Percentiles rank a stretch among this genome's conserved stretches.
Evolutionary conservation across 1,139 yeast species (phyloP).

Genomic region (Candida tetrigidarum): DNA sequence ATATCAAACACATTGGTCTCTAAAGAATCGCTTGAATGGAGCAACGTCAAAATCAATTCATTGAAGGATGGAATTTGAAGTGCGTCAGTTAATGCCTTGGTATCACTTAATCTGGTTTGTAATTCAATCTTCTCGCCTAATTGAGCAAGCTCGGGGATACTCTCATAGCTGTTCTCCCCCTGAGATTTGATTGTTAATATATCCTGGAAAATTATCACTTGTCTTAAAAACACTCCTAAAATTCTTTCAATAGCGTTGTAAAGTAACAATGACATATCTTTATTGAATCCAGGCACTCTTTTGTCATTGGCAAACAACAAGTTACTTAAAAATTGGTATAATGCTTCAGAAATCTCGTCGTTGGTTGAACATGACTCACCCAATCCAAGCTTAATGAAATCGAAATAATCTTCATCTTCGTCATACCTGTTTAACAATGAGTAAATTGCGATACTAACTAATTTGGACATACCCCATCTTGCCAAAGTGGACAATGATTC

Average conservation of each 20-base stretch:
- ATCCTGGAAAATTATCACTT: conserved; percentile 38
- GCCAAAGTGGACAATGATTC: conserved; percentile 43
- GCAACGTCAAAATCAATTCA: conserved; percentile 21
- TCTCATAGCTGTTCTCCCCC: conserved; percentile 30
- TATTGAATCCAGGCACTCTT: conserved; percentile 2
- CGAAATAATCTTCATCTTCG: conserved; percentile 6
- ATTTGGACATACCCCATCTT: conserved; percentile 33
- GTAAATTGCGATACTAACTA: conserved; percentile 26
- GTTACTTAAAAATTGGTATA: conserved; percentile 1
- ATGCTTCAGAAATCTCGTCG: neutral
- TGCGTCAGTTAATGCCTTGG: conserved; percentile 23
- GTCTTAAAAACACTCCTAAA: conserved; percentile 41
- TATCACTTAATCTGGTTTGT: conserved; percentile 6
- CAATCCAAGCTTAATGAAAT: conserved; percentile 5
- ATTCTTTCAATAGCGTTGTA: conserved; percentile 35
- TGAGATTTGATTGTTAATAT: conserved; percentile 29
- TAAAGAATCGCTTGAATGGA: conserved; percentile 21
- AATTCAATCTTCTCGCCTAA: conserved; percentile 16
- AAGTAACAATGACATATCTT: conserved; percentile 13
- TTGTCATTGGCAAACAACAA: conserved; percentile 7
- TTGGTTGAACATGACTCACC: neutral
- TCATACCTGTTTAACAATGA: conserved; percentile 21
- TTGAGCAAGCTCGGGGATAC: conserved; percentile 21
- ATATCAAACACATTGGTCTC: conserved; percentile 30
- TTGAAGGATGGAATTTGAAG: conserved; percentile 27